Base-by-base conservation (phyloP, 2,329 filamentous ascomycete genomes). In the Amphichorda felina region DNA sequence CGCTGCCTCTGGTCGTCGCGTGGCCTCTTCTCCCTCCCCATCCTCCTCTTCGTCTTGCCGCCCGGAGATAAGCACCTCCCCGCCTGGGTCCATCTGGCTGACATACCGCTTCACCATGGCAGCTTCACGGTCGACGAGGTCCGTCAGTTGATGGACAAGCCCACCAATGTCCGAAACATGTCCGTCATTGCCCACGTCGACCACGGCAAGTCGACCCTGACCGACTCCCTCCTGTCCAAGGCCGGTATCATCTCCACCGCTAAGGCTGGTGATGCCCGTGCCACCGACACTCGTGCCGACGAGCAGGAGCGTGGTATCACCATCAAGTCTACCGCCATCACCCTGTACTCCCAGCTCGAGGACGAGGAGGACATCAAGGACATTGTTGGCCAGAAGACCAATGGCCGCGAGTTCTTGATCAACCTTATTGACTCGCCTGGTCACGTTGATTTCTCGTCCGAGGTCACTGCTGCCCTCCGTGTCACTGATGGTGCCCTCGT, bases 121-220 rank as follows among this genome's bases (percentile, higher is more conserved):
- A 95, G 88, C 81, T 96, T 96, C 81, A 96, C 91, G 60, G 81
- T 95, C 70, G 89, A 96, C 64, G 88, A 86, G 78, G 83, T 87
- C 65, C 79, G 81, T 65, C 51, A 43, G 55, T 56, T 83, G 61
- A 84, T 83, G 82, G 81, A 86, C 77, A 79, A 80, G 69, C 79
- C 82, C 52, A 71, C 63, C 60, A 80, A 81, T 64, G 75, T 80
- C 63, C 72, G 75, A 68, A 96, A 96, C 80, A 96, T 95, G 89
- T 95, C 87, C 72, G 91, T 98, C 66, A 96, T 96, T 86, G 91
- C 91, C 66, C 91, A 98, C 75, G 88, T 98, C 80, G 91, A 98
- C 70, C 91, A 98, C 79, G 91, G 91, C 75, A 98, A 98, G 72
- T 98, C 91, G 55, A 98, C 91, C 63, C 79, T 98, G 57, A 95